A percentile compares a stretch with the other conserved stretches of the same genome.
These are phyloP conservation scores for Ambrosiella xylebori DNA, from an alignment of 2,329 filamentous ascomycete genomes.

Conservation along the genomic window DNA sequence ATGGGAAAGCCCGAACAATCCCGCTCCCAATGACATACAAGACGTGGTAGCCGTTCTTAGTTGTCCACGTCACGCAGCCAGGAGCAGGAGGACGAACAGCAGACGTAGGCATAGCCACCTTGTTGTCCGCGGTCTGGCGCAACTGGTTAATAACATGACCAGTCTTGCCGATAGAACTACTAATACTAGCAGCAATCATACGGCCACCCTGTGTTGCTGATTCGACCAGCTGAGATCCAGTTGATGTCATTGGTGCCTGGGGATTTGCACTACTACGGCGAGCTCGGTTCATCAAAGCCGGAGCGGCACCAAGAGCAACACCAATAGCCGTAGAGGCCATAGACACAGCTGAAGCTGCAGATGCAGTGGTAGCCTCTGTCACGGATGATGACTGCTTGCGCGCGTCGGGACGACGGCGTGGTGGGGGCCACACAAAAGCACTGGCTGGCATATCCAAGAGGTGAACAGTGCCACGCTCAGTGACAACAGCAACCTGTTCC, in stretches of 20 bases:
- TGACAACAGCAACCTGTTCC: constrained; percentile 74
- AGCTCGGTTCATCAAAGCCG: constrained; percentile 38
- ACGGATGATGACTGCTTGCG: constrained; percentile 23
- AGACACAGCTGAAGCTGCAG: constrained; percentile 44
- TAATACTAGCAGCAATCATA: constrained; percentile 56
- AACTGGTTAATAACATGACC: constrained; percentile 52
- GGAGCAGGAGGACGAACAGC: constrained; percentile 31
- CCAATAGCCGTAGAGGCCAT: constrained; percentile 55
- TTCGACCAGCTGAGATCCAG: constrained; percentile 19
- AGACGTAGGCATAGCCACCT: constrained; percentile 48
- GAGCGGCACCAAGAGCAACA: constrained; percentile 46
- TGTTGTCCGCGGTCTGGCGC: constrained; percentile 58
- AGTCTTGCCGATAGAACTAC: constrained; percentile 57
- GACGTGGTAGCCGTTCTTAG: constrained; percentile 41
- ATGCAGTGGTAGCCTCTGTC: constrained; percentile 30
- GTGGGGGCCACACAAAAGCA: constrained; percentile 76
- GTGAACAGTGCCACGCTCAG: constrained; percentile 88
- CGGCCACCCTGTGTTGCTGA: constrained; percentile 54
- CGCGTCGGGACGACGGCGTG: constrained; percentile 31
- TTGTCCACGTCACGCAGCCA: constrained; percentile 48
- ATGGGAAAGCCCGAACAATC: constrained; percentile 46
- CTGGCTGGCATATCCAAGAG: constrained; percentile 71
- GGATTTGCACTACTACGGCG: constrained; percentile 18
- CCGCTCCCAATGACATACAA: constrained; percentile 51
- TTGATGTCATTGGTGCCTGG: constrained; percentile 1